Base-by-base conservation (phyloP, 1,139 yeast species). In the Geotrichum candidum region DNA sequence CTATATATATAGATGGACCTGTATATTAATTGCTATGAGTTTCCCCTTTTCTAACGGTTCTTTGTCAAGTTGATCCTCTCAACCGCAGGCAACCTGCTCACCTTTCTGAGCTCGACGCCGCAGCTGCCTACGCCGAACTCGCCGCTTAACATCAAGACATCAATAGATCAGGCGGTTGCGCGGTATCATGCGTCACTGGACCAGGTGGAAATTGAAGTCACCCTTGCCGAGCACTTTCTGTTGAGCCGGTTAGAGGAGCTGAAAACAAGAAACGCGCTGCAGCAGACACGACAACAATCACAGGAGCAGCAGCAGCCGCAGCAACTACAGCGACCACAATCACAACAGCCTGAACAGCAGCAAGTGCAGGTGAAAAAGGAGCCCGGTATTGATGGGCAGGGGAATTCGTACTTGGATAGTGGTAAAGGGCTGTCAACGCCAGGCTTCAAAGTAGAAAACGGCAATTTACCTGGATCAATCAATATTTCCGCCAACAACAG, bases 41-140 rank as follows among this genome's bases (percentile, higher is more conserved):
- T 27, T 27, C 31, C 31, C 6, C 31, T 27, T 27, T 27, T 27
- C 46, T 41, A 41, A 41, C 46, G 15, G 1, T 41, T 2, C 41
- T 15, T 27, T 27, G 31, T 54, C 4, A 54, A 55, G 27, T 31
- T 48, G 51, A 45, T 60, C 6, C 52, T 60, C 45, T 59, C 59
- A 2, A 51, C 59, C 5, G 46, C 62, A 11, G 62, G 62, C 13
- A 60, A 60, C 51, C 29, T 60, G 51, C 57, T 60, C 22, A 60
- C 59, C 35, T 56, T 56, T 29, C 46, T 60, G 48, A 55, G 62
- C 55, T 56, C 59, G 9, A 56, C 59, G 13, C 53, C 56, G 25
- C 62, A 60, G 53, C 53, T 60, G 7, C 55, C 58, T 13, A 38
- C 54, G 25, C 62, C 62, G 10, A 60, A 60, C 54, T 56, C 59